Evolutionary conservation across 768 basidiomycete species (phyloP).

Genomic region (Mycena olivaceomarginata): DNA sequence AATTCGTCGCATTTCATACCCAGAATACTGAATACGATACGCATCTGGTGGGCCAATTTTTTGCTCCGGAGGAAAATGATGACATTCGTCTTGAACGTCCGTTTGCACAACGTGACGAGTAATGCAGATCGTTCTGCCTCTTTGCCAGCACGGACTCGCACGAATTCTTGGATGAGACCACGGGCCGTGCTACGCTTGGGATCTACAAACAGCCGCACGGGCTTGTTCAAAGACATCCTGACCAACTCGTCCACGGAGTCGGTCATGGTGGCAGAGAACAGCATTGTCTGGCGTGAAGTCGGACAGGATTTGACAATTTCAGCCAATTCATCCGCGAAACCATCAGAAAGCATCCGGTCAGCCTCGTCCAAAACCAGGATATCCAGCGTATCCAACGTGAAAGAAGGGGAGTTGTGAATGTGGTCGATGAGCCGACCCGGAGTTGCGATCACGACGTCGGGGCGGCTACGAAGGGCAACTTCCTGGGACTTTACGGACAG

Average conservation of each 20-base stretch:
- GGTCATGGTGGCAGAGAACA: constrained; percentile 99
- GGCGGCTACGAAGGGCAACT: constrained; percentile 86
- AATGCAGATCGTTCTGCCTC: constrained; percentile 86
- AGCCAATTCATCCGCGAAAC: constrained; percentile 94
- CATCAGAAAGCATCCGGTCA: constrained; percentile 96
- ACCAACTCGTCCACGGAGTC: constrained; percentile 97
- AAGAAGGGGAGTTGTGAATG: constrained; percentile 95
- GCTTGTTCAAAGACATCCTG: constrained; percentile 93
- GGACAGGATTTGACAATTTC: constrained; percentile 97
- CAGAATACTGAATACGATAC: constrained; percentile 92
- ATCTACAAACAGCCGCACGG: constrained; percentile 96
- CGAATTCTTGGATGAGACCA: constrained; percentile 95
- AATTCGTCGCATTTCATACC: constrained; percentile 94
- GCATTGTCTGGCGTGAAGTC: constrained; percentile 94
- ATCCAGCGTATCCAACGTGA: constrained; percentile 94
- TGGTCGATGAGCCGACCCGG: constrained; percentile 99
- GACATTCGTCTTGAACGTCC: constrained; percentile 88
- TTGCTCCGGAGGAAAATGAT: constrained; percentile 98
- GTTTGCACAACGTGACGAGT: constrained; percentile 89
- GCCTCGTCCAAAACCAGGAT: constrained; percentile 98
- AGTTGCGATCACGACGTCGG: constrained; percentile 97
- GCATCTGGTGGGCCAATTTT: constrained; percentile 97
- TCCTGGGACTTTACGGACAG: constrained; percentile 96
- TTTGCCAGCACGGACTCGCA: constrained; percentile 89
- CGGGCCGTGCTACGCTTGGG: constrained; percentile 92